Evolutionary conservation across 352 stramenopile genomes (phyloP), one percentile per base, ranked within the genome.

Genomic region (Globisporangium cystogenes): DNA sequence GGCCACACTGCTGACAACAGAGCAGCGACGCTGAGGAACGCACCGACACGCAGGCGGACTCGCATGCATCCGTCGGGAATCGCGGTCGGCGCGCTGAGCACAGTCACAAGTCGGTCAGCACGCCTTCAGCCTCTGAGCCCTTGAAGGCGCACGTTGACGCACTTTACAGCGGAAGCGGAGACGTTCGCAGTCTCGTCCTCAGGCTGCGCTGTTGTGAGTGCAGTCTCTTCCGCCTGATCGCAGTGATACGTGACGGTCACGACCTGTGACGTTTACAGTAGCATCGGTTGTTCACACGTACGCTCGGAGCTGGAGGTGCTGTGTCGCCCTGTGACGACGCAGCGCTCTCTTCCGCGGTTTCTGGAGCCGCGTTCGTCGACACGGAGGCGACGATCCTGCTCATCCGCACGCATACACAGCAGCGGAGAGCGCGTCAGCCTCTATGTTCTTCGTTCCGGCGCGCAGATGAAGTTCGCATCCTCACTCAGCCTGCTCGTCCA

Each of bases 401-500:
- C 27, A n/a, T 43, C 20, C 23, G 29, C 21, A 53, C 5, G 12
- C 14, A 47, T 7, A 31, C 10, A n/a, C 14, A 60, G 10, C 18
- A 43, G 8, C n/a, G n/a, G n/a, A n/a, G n/a, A n/a, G n/a, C 8
- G 8, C n/a, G n/a, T 51, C 46, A 50, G 33, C 15, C 5, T 37
- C 27, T n/a, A n/a, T n/a, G n/a, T n/a, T n/a, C n/a, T n/a, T n/a
- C n/a, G n/a, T n/a, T n/a, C n/a, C n/a, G n/a, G n/a, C n/a, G n/a
- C n/a, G n/a, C n/a, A n/a, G n/a, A n/a, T n/a, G 16, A n/a, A 21
- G 16, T 12, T 6, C 15, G 29, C 20, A 16, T 26, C 26, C 70
- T 53, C 67, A 91, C 80, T 89, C 75, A 14, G 77, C 74, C 7
- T 82, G 64, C 31, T 87, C 74, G 47, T 87, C 70, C 54, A 91